Percentiles rank a stretch among this genome's conserved stretches.
These are phyloP conservation scores for Hemisphaericaspora lyxosophila DNA, from an alignment of 1,139 yeast species.

Conservation along the genomic window DNA sequence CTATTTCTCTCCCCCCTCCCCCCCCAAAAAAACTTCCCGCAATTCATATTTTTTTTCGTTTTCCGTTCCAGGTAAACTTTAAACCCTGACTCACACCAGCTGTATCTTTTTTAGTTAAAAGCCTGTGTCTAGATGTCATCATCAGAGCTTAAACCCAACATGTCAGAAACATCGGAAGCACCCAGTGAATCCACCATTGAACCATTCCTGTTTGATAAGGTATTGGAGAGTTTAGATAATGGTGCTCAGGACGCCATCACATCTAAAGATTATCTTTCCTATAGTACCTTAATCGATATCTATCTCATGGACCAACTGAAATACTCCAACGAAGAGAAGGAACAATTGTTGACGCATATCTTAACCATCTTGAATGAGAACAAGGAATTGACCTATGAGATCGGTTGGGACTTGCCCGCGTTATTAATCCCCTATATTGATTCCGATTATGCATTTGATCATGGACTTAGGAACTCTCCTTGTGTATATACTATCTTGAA, in stretches of 20 bases:
- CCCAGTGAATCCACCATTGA: conserved; percentile 26
- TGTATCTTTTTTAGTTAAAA: no score
- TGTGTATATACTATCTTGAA: conserved; percentile 40
- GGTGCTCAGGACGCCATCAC: conserved; percentile 42
- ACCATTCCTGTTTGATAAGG: conserved; percentile 23
- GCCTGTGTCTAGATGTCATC: no score
- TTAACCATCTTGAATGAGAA: conserved; percentile 29
- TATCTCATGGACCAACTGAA: conserved; percentile 49
- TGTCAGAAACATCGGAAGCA: conserved; percentile 23
- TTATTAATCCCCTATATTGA: conserved; percentile 51
- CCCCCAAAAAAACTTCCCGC: no score
- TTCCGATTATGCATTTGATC: conserved; percentile 20
- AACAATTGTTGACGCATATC: conserved; percentile 44
- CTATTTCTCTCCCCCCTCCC: no score
- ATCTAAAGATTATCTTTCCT: conserved; percentile 64
- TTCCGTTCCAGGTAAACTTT: no score
- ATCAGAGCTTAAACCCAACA: conserved; percentile 7
- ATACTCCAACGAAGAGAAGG: conserved; percentile 52
- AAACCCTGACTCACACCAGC: no score
- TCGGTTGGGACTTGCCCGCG: conserved; percentile 88
- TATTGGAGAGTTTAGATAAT: conserved; percentile 27
- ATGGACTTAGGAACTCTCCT: conserved; percentile 32
- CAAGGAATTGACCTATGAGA: conserved; percentile 55
- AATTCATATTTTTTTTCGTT: no score
- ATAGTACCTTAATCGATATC: conserved; percentile 68